Conservation (phyloP, 2,329 filamentous ascomycete genomes). For the Phaeomoniella chlamydospora region DNA sequence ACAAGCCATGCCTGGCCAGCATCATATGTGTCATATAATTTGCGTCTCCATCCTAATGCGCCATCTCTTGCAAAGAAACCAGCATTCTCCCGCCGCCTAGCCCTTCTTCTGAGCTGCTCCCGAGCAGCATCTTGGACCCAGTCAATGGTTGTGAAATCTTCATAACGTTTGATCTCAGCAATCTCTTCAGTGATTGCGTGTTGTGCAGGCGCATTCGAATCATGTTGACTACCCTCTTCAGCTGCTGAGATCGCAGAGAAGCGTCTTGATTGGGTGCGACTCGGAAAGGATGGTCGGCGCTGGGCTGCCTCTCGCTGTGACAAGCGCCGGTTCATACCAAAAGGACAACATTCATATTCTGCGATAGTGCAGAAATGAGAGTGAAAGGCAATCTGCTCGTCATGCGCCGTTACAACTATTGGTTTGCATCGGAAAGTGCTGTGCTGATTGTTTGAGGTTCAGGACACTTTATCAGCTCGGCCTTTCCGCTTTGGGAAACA, state of each 20-base stretch:
- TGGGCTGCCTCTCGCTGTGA: conserved; percentile 26
- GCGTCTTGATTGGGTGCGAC: conserved; percentile 39
- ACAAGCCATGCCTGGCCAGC: conserved; percentile 97
- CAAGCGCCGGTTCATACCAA: conserved; percentile 36
- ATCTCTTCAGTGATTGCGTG: conserved; percentile 85
- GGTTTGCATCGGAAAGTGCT: no score
- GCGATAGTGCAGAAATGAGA: neutral
- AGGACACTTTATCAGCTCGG: no score
- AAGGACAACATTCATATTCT: conserved; percentile 9
- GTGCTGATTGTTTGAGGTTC: no score
- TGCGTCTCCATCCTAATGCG: conserved; percentile 65
- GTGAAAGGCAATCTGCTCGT: neutral
- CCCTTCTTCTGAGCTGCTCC: conserved; percentile 69
- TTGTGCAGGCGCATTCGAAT: conserved; percentile 39
- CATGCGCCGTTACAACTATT: no score
- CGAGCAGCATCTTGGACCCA: conserved; percentile 97
- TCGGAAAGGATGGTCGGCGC: conserved; percentile 39
- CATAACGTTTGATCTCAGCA: conserved; percentile 93
- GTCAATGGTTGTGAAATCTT: conserved; percentile 93
- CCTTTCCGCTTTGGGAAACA: no score
- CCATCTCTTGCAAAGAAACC: conserved; percentile 56
- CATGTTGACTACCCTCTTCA: conserved; percentile 45
- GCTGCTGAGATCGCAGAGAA: conserved; percentile 50
- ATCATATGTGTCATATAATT: conserved; percentile 76
- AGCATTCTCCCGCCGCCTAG: conserved; percentile 56